Conservation (phyloP, 2,329 filamentous ascomycete genomes). For the Amauroascus verrucosus region DNA sequence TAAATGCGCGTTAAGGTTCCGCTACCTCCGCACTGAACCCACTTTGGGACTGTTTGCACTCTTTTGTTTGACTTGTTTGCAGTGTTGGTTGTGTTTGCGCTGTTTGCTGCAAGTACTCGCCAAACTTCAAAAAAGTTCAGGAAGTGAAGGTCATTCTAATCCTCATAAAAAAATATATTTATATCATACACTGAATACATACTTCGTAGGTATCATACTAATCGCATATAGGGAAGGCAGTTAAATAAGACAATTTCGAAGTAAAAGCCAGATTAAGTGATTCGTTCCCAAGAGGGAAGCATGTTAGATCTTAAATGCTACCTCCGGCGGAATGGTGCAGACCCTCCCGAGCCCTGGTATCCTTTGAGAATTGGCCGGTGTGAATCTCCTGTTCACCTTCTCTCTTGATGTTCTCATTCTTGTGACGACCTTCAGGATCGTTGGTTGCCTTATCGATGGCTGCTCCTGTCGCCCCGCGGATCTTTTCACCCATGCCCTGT, state of each 20-base stretch:
- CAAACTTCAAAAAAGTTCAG: no score
- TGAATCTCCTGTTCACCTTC: constrained; percentile 29
- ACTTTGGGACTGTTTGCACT: neutral
- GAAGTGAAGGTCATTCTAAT: neutral
- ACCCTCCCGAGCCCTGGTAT: constrained; percentile 16
- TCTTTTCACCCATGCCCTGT: constrained; percentile 33
- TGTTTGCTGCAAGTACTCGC: constrained; percentile 1
- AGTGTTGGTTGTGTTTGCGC: neutral
- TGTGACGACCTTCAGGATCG: constrained; percentile 26
- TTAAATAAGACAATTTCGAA: neutral
- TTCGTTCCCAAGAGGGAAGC: neutral
- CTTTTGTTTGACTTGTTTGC: neutral
- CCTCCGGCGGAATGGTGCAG: constrained; percentile 10
- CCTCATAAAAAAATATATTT: neutral
- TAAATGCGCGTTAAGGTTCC: neutral
- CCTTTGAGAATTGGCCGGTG: constrained; percentile 23
- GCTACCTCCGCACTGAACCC: neutral
- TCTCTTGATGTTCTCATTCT: constrained; percentile 30
- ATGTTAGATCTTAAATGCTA: neutral
- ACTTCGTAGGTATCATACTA: neutral
- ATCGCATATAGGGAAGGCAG: neutral
- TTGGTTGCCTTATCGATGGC: constrained; percentile 33
- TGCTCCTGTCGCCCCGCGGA: constrained; percentile 31
- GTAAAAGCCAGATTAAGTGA: neutral
- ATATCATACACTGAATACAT: neutral